A percentile compares a stretch with the other conserved stretches of the same genome.
Conservation (phyloP, 2,329 filamentous ascomycete species). For the Ambrosiella xylebori region DNA sequence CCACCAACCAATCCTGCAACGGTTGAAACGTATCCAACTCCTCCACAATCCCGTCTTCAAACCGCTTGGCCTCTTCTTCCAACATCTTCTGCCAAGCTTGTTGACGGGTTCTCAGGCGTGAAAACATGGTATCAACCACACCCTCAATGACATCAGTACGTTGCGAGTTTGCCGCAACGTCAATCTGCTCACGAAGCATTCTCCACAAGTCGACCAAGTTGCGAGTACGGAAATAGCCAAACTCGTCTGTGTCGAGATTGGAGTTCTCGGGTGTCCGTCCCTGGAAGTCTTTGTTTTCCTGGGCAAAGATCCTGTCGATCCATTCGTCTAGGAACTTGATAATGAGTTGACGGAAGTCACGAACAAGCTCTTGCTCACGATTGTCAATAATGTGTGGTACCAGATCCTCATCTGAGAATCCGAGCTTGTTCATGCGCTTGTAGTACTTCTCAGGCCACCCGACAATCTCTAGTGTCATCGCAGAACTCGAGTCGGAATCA, state of each 20-base stretch:
- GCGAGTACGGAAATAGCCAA: slow-evolving; percentile 81
- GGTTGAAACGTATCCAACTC: slow-evolving; percentile 56
- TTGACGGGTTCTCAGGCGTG: slow-evolving; percentile 67
- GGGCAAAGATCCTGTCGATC: slow-evolving; percentile 81
- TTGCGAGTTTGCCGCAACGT: slow-evolving; percentile 67
- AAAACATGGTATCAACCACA: slow-evolving; percentile 90
- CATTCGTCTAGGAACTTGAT: slow-evolving; percentile 92
- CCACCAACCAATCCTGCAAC: slow-evolving; percentile 88
- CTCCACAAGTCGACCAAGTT: slow-evolving; percentile 92
- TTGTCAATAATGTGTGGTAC: slow-evolving; percentile 78
- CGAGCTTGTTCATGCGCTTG: slow-evolving; percentile 82
- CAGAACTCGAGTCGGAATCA: slow-evolving; percentile 66
- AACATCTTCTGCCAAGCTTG: slow-evolving; percentile 74
- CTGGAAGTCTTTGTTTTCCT: slow-evolving; percentile 66
- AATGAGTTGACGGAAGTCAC: slow-evolving; percentile 87
- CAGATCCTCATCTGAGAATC: slow-evolving; percentile 60
- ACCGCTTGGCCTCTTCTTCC: slow-evolving; percentile 66
- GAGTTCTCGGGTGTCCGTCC: slow-evolving; percentile 55
- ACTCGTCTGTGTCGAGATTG: slow-evolving; percentile 71
- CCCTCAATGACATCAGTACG: slow-evolving; percentile 85
- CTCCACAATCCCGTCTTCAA: slow-evolving; percentile 35
- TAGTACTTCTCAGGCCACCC: slow-evolving; percentile 96
- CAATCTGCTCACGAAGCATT: slow-evolving; percentile 86
- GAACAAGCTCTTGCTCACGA: slow-evolving; percentile 73
- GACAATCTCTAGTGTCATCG: slow-evolving; percentile 78